phyloP scores from a whole-genome alignment of 306 rosid species.

The Lithocarpus polystachyus region DNA sequence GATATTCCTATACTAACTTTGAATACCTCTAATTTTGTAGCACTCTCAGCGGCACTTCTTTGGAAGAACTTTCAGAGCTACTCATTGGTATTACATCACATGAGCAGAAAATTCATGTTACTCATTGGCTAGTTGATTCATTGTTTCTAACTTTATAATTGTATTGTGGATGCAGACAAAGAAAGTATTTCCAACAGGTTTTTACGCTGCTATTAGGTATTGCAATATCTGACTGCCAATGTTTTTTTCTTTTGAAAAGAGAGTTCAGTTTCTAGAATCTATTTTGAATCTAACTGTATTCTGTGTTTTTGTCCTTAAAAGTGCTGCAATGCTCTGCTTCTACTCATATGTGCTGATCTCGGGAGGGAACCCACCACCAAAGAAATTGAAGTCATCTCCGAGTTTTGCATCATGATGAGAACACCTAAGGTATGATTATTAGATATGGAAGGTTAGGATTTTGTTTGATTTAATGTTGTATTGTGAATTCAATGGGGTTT shows the following conservation, averaged over 20 bases:
- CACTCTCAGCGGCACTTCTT: conserved; percentile 58
- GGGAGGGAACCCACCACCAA: conserved; percentile 96
- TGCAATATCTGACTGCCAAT: conserved; percentile 7
- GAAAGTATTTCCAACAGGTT: conserved; percentile 66
- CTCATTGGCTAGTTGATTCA: conserved; percentile 1
- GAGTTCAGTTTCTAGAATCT: neutral
- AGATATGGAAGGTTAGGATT: conserved; percentile 6
- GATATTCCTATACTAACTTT: neutral
- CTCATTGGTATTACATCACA: conserved; percentile 48
- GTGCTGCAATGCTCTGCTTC: conserved; percentile 94
- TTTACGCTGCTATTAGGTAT: conserved; percentile 63
- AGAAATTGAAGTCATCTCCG: conserved; percentile 69
- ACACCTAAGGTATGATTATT: conserved; percentile 11
- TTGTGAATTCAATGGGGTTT: conserved; percentile 17
- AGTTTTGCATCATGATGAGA: conserved; percentile 44
- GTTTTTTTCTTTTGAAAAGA: neutral
- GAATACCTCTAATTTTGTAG: conserved; percentile 37
- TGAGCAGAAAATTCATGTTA: conserved; percentile 3
- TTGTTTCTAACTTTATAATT: neutral
- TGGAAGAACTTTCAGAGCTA: conserved; percentile 78
- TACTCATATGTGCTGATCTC: conserved; percentile 66
- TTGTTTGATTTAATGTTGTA: conserved; percentile 16
- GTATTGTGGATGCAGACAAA: conserved; percentile 59
- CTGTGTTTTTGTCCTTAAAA: conserved; percentile 10
- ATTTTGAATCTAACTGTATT: conserved; percentile 4